These are phyloP conservation scores for Pulveroboletus sp. DNA, from an alignment of 768 basidiomycete genomes.

Conservation along the genomic window DNA sequence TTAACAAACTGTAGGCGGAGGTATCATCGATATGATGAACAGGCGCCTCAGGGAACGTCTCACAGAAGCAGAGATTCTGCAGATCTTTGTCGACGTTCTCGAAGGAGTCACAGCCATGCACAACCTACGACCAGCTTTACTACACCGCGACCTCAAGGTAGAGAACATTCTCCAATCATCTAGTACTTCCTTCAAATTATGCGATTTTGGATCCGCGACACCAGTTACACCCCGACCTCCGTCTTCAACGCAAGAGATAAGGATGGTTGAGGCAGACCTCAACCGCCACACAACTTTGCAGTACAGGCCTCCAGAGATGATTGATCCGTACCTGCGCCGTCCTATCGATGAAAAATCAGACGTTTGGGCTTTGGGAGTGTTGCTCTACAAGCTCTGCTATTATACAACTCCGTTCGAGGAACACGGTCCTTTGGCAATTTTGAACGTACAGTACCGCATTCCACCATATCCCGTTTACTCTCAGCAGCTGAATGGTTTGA, in stretches of 20 bases:
- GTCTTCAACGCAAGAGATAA: constrained; percentile 75
- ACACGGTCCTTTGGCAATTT: constrained; percentile 91
- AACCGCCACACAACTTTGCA: constrained; percentile 95
- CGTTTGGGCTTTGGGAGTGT: constrained; percentile 95
- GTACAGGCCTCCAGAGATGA: constrained; percentile 99
- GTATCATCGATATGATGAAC: constrained; percentile 99
- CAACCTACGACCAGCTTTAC: constrained; percentile 79
- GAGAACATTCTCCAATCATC: constrained; percentile 96
- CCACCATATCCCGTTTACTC: constrained; percentile 89
- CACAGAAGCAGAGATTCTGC: constrained; percentile 93
- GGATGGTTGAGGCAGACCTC: constrained; percentile 83
- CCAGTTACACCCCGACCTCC: constrained; percentile 69
- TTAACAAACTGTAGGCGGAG: constrained; percentile 60
- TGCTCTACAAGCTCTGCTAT: constrained; percentile 98
- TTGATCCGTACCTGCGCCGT: constrained; percentile 79
- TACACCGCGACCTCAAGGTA: constrained; percentile 98
- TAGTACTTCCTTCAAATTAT: constrained; percentile 84
- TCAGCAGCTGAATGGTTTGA: constrained; percentile 71
- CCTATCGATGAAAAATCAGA: constrained; percentile 93
- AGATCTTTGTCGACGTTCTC: constrained; percentile 96
- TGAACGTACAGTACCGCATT: constrained; percentile 93
- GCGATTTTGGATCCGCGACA: constrained; percentile 95
- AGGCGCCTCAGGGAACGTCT: constrained; percentile 89
- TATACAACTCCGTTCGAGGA: constrained; percentile 99
- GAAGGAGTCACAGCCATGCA: constrained; percentile 98